A percentile compares a stretch with the other conserved stretches of the same genome.
phyloP scores from a whole-genome alignment of 2,329 filamentous ascomycete genomes.

The Aureobasidium subglaciale region DNA sequence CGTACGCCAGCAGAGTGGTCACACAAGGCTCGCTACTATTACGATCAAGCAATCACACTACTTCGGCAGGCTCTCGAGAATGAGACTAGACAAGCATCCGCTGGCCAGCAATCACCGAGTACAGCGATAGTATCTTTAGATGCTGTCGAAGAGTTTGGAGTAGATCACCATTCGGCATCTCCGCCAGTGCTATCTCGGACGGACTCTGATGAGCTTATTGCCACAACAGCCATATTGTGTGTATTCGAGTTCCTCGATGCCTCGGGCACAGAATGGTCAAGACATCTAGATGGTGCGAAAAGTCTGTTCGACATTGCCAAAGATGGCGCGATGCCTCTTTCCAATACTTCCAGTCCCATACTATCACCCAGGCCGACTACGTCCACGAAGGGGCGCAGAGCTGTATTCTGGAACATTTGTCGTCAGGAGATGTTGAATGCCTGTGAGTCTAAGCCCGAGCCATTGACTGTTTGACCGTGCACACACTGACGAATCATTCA shows the following conservation, averaged over 20 bases:
- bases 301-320: constrained; percentile 52
- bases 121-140: constrained; percentile 32
- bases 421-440: constrained; percentile 59
- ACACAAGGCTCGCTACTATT: constrained; percentile 53
- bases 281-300: constrained; percentile 60
- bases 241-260: constrained; percentile 63
- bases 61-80: constrained; percentile 27
- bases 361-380: not conserved
- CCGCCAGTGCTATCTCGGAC: constrained; percentile 27
- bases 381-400: constrained; percentile 46
- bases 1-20: constrained; percentile 44
- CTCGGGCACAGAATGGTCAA: constrained; percentile 55
- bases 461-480: not conserved
- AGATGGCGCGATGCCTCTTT: constrained; percentile 28
- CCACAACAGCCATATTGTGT: constrained; percentile 59
- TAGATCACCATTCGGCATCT: not conserved
- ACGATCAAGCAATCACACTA: constrained; percentile 40
- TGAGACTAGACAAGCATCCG: constrained; percentile 15
- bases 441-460: constrained; percentile 36
- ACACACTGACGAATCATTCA: constrained; percentile 18
- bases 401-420: constrained; percentile 62
- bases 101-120: not conserved
- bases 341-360: not conserved
- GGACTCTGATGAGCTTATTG: constrained; percentile 54
- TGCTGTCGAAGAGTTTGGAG: not conserved